Evolutionary conservation across 2,329 filamentous ascomycete species (phyloP).

Genomic region (Trichoderma brevicompactum): DNA sequence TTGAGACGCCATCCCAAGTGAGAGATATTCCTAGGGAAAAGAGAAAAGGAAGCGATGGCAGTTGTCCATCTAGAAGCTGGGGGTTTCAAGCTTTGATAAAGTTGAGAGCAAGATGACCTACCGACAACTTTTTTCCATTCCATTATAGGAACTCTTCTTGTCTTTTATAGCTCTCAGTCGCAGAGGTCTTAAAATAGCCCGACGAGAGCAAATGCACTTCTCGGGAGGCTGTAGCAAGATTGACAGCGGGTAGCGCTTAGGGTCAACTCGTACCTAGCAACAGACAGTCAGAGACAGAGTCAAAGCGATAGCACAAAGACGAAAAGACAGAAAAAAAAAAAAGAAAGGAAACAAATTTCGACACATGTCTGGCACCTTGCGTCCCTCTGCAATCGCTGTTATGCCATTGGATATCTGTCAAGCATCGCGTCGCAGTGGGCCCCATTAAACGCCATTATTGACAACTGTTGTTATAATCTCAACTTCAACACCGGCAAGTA

Average conservation of each 20-base stretch:
- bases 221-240: constrained; percentile 58
- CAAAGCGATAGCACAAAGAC: constrained; percentile 75
- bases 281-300: constrained; percentile 45
- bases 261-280: constrained; percentile 70
- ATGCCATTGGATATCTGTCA: constrained; percentile 34
- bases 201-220: constrained; percentile 45
- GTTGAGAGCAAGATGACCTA: constrained; percentile 39
- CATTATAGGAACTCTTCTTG: constrained; percentile 38
- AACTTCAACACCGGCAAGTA: constrained; percentile 19
- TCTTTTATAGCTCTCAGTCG: constrained; percentile 54
- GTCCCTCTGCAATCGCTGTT: constrained; percentile 39
- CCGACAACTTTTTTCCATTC: constrained; percentile 37
- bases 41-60: constrained; percentile 21
- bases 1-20: constrained; percentile 23
- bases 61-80: constrained; percentile 25
- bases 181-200: constrained; percentile 51
- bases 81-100: constrained; percentile 37
- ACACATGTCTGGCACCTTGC: constrained; percentile 37
- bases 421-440: constrained; percentile 21
- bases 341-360: constrained; percentile 47
- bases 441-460: constrained; percentile 19
- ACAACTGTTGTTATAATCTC: constrained; percentile 22
- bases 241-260: constrained; percentile 64
- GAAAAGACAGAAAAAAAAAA: constrained; percentile 29
- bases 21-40: constrained; percentile 12